Percentiles rank a stretch among this genome's conserved stretches.
phyloP scores from a whole-genome alignment of 2,329 filamentous ascomycete genomes.

The Cephalotrichum gorgonifer region DNA sequence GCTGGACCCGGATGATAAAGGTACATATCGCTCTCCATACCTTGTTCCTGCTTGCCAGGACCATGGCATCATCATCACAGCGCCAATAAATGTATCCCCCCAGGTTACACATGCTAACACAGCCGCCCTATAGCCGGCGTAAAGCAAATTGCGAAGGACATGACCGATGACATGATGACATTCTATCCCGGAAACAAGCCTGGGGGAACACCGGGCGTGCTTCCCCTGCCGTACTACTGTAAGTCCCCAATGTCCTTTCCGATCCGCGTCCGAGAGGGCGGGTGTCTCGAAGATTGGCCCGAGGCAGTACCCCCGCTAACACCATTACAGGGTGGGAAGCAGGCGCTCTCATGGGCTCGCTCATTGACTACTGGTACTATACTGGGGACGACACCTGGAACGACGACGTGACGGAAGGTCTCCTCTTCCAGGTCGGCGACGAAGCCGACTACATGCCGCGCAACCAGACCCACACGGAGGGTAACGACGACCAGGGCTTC shows the following conservation, averaged over 20 bases:
- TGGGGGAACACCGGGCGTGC: constrained; percentile 38
- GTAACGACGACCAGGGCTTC: constrained; percentile 68
- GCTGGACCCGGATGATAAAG: constrained; percentile 24
- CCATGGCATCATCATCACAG: no score
- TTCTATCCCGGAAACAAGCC: constrained; percentile 35
- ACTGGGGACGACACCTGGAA: constrained; percentile 67
- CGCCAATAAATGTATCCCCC: not conserved
- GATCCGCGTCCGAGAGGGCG: no score
- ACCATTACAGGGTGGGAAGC: constrained; percentile 56
- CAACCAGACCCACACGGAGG: constrained; percentile 58
- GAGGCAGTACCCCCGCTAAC: not conserved
- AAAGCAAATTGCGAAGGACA: constrained; percentile 34
- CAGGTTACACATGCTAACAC: not conserved
- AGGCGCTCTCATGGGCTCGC: constrained; percentile 58
- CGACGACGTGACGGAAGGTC: constrained; percentile 51
- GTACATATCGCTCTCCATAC: constrained; percentile 11
- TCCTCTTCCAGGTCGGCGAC: constrained; percentile 65
- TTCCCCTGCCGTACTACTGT: constrained; percentile 46
- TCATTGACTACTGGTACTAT: constrained; percentile 80
- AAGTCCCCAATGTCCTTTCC: constrained; percentile 14
- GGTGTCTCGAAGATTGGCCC: no score
- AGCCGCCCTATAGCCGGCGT: constrained; percentile 32
- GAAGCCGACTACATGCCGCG: constrained; percentile 69
- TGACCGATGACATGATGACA: constrained; percentile 37
- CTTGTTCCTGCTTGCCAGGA: no score